Evolutionary conservation across 257 asterid species (phyloP).

Genomic region (Solanum ahanhuiri): DNA sequence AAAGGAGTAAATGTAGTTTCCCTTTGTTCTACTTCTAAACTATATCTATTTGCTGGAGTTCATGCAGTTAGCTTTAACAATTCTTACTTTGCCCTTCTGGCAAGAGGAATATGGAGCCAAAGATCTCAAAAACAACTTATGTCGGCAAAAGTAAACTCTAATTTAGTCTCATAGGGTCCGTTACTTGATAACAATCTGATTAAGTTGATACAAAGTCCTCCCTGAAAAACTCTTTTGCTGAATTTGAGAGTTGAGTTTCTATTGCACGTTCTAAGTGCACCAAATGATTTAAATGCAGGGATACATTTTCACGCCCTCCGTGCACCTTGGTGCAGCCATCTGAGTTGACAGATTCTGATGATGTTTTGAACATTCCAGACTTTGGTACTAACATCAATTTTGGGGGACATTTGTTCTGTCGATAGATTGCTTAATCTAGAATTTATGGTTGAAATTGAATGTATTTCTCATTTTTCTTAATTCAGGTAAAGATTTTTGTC

Average conservation of each 20-base stretch:
- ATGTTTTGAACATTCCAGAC: constrained; percentile 46
- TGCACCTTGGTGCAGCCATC: constrained; percentile 90
- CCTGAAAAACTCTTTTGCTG: neutral
- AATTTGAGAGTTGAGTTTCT: neutral
- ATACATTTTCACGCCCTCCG: constrained; percentile 88
- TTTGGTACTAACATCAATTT: constrained; percentile 44
- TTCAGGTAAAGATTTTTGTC: constrained; percentile 68
- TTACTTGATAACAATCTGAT: neutral
- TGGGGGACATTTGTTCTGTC: constrained; percentile 3
- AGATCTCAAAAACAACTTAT: neutral
- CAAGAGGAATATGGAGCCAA: neutral
- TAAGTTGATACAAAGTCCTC: neutral
- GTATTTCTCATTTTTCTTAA: constrained; percentile 11
- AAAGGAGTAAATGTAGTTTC: neutral
- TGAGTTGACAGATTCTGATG: constrained; percentile 43
- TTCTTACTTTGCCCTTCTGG: neutral
- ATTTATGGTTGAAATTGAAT: constrained; percentile 7
- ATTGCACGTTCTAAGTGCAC: neutral
- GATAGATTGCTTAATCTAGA: constrained; percentile 8
- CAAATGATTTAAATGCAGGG: constrained; percentile 46
- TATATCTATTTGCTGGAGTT: neutral
- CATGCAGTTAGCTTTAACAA: neutral
- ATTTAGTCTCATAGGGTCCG: neutral
- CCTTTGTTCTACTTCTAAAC: neutral
- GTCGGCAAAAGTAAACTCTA: neutral